phyloP scores from a whole-genome alignment of 202 grass and related monocot genomes.

The Panicum virgatum region DNA sequence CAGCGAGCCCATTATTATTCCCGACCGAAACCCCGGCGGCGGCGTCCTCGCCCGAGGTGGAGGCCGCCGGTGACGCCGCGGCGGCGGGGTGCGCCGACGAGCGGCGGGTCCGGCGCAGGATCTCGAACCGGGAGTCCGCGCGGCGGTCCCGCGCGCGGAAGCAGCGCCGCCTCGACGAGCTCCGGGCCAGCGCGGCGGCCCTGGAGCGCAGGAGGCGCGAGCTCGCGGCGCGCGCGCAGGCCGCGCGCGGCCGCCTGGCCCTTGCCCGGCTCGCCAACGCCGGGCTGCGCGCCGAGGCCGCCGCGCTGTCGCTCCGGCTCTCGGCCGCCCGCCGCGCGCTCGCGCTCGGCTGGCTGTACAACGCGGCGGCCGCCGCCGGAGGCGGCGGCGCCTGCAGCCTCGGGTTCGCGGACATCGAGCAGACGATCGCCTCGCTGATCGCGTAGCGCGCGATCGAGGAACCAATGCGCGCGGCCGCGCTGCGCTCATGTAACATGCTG shows the following conservation, averaged over 20 bases:
- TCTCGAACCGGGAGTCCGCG: slow-evolving; percentile 82
- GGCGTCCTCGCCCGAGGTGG: background rate
- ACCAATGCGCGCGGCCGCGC: background rate
- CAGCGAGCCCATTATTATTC: background rate
- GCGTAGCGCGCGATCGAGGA: slow-evolving; percentile 21
- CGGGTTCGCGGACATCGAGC: slow-evolving; percentile 35
- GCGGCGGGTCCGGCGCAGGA: slow-evolving; percentile 53
- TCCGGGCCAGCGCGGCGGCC: background rate
- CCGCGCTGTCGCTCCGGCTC: slow-evolving; percentile 46
- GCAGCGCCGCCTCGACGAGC: slow-evolving; percentile 57
- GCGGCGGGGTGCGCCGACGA: background rate
- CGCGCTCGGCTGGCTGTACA: slow-evolving; percentile 31
- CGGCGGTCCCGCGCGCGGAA: slow-evolving; percentile 64
- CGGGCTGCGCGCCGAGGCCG: slow-evolving; percentile 42
- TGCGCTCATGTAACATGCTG: background rate
- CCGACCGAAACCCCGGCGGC: background rate
- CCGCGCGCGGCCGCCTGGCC: background rate
- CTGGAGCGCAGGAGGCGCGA: slow-evolving; percentile 41
- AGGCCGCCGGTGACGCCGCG: background rate
- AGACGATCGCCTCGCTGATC: slow-evolving; percentile 56
- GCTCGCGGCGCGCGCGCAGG: slow-evolving; percentile 23
- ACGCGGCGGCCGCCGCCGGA: background rate
- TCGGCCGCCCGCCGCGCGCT: slow-evolving; percentile 20
- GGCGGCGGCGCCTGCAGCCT: slow-evolving; percentile 10
- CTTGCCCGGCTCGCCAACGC: slow-evolving; percentile 43